Evolutionary conservation across 2,329 filamentous ascomycete genomes (phyloP).

Genomic region (Trichoderma aggressivum): DNA sequence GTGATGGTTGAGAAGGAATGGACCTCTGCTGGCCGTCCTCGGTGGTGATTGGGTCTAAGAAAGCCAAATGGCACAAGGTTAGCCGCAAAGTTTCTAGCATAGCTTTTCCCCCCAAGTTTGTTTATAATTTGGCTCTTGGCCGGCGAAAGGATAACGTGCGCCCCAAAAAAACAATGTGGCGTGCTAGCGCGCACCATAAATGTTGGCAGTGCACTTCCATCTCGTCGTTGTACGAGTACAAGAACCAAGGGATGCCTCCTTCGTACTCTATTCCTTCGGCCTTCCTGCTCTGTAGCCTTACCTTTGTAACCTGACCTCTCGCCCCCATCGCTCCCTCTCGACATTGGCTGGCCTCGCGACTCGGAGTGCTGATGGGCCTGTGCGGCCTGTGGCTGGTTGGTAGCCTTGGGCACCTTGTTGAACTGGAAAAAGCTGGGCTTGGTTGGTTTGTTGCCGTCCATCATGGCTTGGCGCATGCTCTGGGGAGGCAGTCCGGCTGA

Average conservation of each 20-base stretch:
- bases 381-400: slow-evolving; percentile 32
- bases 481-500: slow-evolving; percentile 24
- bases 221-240: neutral
- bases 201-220: neutral
- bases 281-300: slow-evolving; percentile 28
- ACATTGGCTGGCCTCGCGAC: slow-evolving; percentile 37
- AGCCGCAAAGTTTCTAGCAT: slow-evolving; percentile 11
- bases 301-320: slow-evolving; percentile 31
- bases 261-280: slow-evolving; percentile 30
- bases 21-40: slow-evolving; percentile 39
- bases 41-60: slow-evolving; percentile 27
- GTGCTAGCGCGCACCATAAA: slow-evolving; percentile 5
- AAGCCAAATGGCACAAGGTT: slow-evolving; percentile 1
- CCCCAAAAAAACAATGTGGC: neutral
- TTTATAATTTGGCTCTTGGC: neutral
- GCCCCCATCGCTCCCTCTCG: slow-evolving; percentile 36
- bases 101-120: no score
- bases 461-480: slow-evolving; percentile 26
- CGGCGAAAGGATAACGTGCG: neutral
- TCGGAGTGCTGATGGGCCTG: slow-evolving; percentile 34
- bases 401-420: slow-evolving; percentile 44
- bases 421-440: slow-evolving; percentile 53
- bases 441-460: slow-evolving; percentile 42
- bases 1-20: slow-evolving; percentile 42
- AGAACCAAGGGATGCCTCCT: slow-evolving; percentile 36